These are phyloP conservation scores for Candida nitratophila DNA, from an alignment of 805 yeast genomes.

Conservation along the genomic window DNA sequence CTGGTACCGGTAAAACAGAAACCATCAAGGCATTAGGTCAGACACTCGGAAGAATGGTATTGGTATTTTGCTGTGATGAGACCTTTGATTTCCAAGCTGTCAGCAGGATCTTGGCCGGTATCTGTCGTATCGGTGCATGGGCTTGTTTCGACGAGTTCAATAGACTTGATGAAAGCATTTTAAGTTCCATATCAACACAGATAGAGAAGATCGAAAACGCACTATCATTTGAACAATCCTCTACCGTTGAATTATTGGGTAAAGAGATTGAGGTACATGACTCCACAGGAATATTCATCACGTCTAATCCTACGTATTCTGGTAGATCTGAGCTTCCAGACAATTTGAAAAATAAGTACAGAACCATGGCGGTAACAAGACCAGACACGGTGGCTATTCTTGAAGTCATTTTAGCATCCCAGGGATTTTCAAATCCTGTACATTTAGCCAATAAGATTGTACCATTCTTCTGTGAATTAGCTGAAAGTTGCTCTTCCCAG, in stretches of 20 bases:
- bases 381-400: slow-evolving; percentile 70
- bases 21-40: slow-evolving; percentile 79
- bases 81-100: slow-evolving; percentile 76
- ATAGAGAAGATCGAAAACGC: slow-evolving; percentile 65
- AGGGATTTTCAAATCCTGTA: slow-evolving; percentile 53
- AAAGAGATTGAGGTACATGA: slow-evolving; percentile 30
- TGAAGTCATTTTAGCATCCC: slow-evolving; percentile 63
- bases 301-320: slow-evolving; percentile 85
- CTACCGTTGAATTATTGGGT: slow-evolving; percentile 35
- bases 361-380: slow-evolving; percentile 63
- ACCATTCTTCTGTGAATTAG: slow-evolving; percentile 44
- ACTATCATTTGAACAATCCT: slow-evolving; percentile 14
- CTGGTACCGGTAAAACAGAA: slow-evolving; percentile 97
- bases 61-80: slow-evolving; percentile 90
- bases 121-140: slow-evolving; percentile 84
- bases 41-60: slow-evolving; percentile 69
- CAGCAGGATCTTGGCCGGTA: slow-evolving; percentile 68
- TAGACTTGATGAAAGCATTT: slow-evolving; percentile 58
- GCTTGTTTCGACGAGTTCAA: slow-evolving; percentile 96
- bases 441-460: slow-evolving; percentile 43
- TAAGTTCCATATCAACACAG: slow-evolving; percentile 82
- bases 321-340: slow-evolving; percentile 85
- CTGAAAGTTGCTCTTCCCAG: slow-evolving; percentile 39
- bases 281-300: slow-evolving; percentile 71
- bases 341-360: slow-evolving; percentile 70